Base-by-base conservation (phyloP, 1,284 basidiomycete genomes). In the Microbotryum scabiosae region DNA sequence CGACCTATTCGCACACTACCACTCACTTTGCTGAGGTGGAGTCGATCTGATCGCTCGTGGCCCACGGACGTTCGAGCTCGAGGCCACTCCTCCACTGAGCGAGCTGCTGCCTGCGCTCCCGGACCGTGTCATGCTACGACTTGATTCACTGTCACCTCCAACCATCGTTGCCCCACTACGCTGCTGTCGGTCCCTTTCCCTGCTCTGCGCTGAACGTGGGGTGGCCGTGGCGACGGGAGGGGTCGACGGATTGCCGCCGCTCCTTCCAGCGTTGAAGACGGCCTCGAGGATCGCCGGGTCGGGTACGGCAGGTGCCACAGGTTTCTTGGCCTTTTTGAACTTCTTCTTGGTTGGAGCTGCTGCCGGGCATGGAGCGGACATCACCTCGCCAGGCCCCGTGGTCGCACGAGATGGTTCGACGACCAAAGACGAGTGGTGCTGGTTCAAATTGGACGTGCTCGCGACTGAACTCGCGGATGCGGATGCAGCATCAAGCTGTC, bases 221-320 rank as follows among this genome's bases (percentile, higher is more conserved):
- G 16, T 12, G 51, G 25, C 51, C 32, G 28, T 2, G n/a, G 51
- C 26, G 25, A 32, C 25, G 10, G 51, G 25, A 49, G 47, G 26
- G 21, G 47, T 23, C 28, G 47, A 49, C 12, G 47, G 21, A 14
- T 10, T 14, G 2, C 16, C 5, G 14, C 25, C n/a, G n/a, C 8
- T 58, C 30, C 64, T 32, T 3, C 67, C 67, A 0, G 64, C 67
- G 20, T 66, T 66, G 26, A 45, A 46, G 32, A 68, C 67, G 5
- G 67, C 67, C 1, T 23, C 26, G 41, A 54, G 21, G 49, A 68
- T 61, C 16, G 50, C 50, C 5, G 44, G 32, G 41, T 41, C 51
- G 51, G 32, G 47, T 5, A 26, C 47, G 10, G 47, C 47, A 23
- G 47, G 21, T 46, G 47, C 44, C 50, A 46, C 20, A 20, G 23